Evolutionary conservation across 2,329 filamentous ascomycete species (phyloP).

Genomic region (Alternaria conjuncta): DNA sequence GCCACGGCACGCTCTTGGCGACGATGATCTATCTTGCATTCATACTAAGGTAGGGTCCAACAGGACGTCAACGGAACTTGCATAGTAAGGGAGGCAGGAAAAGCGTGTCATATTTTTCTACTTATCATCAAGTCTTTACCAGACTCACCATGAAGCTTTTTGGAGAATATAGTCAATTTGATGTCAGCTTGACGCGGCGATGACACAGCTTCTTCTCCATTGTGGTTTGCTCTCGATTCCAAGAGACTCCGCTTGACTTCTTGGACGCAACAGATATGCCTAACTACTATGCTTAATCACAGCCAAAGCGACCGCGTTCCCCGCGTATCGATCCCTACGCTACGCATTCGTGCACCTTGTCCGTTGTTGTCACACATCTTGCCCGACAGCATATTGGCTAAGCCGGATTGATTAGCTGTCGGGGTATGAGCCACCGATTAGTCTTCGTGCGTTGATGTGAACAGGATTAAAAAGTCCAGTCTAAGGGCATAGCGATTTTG

Average conservation of each 20-base stretch:
- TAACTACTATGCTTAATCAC: not conserved
- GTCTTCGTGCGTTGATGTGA: not conserved
- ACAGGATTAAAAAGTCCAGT: not conserved
- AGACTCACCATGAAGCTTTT: not conserved
- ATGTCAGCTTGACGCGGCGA: too few relatives aligned
- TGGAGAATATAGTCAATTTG: not conserved
- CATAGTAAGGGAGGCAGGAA: not conserved
- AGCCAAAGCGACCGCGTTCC: not conserved
- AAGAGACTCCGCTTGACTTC: not conserved
- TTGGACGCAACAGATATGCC: not conserved
- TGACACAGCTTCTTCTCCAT: not conserved
- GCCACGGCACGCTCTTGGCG: too few relatives aligned
- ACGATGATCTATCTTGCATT: not conserved
- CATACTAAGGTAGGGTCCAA: not conserved
- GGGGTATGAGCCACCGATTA: not conserved
- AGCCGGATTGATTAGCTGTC: not conserved
- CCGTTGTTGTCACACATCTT: not conserved
- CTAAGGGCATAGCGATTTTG: not conserved
- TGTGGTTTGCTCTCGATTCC: not conserved
- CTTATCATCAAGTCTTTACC: not conserved
- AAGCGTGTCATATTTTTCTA: not conserved
- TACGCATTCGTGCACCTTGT: not conserved
- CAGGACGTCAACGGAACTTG: not conserved
- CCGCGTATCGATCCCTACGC: too few relatives aligned
- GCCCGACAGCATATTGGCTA: not conserved